Conservation (phyloP, 2,329 filamentous ascomycete species). For the Penicillium sp. region DNA sequence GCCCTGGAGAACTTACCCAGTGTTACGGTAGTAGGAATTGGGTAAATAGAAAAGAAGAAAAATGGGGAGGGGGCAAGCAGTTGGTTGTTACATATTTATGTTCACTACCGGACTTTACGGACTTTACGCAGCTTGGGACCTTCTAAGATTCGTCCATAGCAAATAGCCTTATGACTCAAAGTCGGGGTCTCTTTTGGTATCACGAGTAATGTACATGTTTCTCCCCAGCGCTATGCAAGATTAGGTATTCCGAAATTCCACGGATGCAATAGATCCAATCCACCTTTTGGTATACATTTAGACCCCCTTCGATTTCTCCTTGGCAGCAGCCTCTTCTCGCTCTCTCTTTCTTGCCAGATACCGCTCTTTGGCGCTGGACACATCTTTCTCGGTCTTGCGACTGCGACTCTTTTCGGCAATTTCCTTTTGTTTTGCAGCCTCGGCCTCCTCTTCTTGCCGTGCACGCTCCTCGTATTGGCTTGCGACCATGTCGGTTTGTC, state of each 20-base stretch:
- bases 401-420: constrained; percentile 59
- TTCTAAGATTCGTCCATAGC: not conserved
- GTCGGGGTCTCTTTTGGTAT: not conserved
- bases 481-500: constrained; percentile 62
- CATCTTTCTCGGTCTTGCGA: constrained; percentile 57
- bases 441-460: constrained; percentile 58
- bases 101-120: not conserved
- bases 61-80: not conserved
- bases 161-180: not conserved
- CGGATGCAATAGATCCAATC: not conserved
- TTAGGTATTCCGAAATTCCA: not conserved
- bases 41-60: not conserved
- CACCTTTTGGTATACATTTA: not conserved
- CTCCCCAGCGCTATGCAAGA: constrained; percentile 3
- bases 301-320: constrained; percentile 20
- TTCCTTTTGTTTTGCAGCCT: constrained; percentile 54
- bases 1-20: not conserved
- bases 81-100: not conserved
- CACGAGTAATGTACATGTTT: constrained; percentile 5
- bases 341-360: constrained; percentile 62
- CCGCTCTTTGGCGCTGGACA: constrained; percentile 61
- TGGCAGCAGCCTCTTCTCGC: constrained; percentile 40
- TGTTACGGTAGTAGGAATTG: not conserved
- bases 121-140: not conserved
- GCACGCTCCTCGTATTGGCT: constrained; percentile 58